Conservation (phyloP, 495 filamentous ascomycete genomes). For the Penicillium paradoxum region DNA sequence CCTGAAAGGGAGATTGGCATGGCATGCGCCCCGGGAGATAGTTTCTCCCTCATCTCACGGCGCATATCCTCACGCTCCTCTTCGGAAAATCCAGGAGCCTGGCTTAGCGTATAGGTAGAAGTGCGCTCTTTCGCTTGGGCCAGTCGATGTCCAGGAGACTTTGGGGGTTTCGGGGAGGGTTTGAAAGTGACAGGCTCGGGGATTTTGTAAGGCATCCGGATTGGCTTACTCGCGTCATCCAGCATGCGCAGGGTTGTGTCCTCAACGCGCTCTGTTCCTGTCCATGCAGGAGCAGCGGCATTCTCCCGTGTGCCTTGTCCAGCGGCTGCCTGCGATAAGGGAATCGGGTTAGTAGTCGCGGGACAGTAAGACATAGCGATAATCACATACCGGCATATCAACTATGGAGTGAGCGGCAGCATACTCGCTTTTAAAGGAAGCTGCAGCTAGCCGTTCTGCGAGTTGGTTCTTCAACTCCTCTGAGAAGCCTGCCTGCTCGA, state of each 20-base stretch:
- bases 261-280: slow-evolving; percentile 64
- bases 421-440: slow-evolving; percentile 66
- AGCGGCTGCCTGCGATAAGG: slow-evolving; percentile 45
- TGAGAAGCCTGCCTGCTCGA: slow-evolving; percentile 81
- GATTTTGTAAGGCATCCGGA: slow-evolving; percentile 51
- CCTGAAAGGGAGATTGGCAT: slow-evolving; percentile 78
- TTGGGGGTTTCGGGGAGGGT: slow-evolving; percentile 44
- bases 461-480: slow-evolving; percentile 75
- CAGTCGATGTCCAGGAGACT: slow-evolving; percentile 53
- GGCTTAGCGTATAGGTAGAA: slow-evolving; percentile 62
- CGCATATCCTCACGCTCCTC: slow-evolving; percentile 65
- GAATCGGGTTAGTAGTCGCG: slow-evolving; percentile 3
- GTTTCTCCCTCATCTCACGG: slow-evolving; percentile 73
- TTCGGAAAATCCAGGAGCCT: slow-evolving; percentile 55
- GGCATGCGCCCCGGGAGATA: slow-evolving; percentile 63
- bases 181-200: slow-evolving; percentile 58
- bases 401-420: slow-evolving; percentile 63
- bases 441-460: slow-evolving; percentile 65
- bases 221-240: slow-evolving; percentile 71
- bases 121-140: slow-evolving; percentile 76
- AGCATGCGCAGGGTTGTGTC: slow-evolving; percentile 88
- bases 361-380: not conserved
- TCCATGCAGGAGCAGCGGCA: slow-evolving; percentile 72
- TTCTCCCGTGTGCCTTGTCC: slow-evolving; percentile 68
- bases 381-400: slow-evolving; percentile 50